Evolutionary conservation across 345 rosid genomes (phyloP).

Genomic region (Clausena lansium): DNA sequence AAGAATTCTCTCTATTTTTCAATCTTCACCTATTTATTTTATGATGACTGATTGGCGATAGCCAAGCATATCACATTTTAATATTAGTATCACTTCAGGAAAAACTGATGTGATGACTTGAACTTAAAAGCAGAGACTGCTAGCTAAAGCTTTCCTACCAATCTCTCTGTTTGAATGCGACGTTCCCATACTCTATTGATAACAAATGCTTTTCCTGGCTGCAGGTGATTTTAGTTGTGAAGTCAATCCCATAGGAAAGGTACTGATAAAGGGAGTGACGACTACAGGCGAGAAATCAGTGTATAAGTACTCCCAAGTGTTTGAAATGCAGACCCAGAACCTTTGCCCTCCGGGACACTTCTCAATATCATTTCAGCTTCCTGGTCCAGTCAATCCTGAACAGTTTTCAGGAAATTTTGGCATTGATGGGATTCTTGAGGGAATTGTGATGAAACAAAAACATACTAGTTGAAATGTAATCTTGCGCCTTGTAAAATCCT

Average conservation of each 20-base stretch:
- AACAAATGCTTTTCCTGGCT: neutral
- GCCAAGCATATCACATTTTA: neutral
- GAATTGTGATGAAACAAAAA: constrained; percentile 45
- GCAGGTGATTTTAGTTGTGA: constrained; percentile 57
- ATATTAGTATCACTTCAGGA: neutral
- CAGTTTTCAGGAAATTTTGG: constrained; percentile 49
- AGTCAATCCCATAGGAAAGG: constrained; percentile 47
- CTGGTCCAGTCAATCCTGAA: constrained; percentile 55
- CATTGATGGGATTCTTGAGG: constrained; percentile 55
- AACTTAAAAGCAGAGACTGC: neutral
- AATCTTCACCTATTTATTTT: neutral
- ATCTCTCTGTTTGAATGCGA: neutral
- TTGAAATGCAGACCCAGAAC: constrained; percentile 54
- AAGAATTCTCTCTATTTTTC: neutral
- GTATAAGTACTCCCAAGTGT: constrained; percentile 37
- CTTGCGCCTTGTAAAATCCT: neutral
- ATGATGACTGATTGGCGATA: neutral
- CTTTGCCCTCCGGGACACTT: constrained; percentile 60
- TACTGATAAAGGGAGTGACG: constrained; percentile 54
- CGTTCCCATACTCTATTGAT: neutral
- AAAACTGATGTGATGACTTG: neutral
- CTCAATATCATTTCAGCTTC: constrained; percentile 51
- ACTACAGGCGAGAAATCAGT: constrained; percentile 65
- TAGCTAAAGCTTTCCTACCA: neutral
- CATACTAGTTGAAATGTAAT: neutral